Base-by-base conservation (phyloP, 257 asterid genomes). In the Misopates orontium region DNA sequence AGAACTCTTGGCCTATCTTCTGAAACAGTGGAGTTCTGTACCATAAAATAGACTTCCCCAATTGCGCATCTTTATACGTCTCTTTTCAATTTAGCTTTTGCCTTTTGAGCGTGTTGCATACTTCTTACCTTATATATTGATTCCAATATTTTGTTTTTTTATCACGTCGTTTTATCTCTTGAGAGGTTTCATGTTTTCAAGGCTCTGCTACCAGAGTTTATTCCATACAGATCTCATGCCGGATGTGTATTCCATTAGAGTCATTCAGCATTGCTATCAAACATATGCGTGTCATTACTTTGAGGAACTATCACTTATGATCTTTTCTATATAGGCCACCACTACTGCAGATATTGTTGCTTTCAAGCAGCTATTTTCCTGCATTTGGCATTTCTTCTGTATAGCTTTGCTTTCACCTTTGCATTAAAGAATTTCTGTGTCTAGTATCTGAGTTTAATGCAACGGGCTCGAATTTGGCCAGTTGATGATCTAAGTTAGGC, bases 101-200 rank as follows among this genome's bases (percentile, higher is more conserved):
- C 71, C 28, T 72, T 56, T 61, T 61, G 24, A 48, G 41, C 15
- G 56, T 51, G 44, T 28, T 39, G 19, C 28, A 13, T 56, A n/a
- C n/a, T n/a, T 36, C 20, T 21, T 25, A 3, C 11, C n/a, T 48
- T 14, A 19, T 53, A 42, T 14, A 62, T 70, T 49, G 48, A 48
- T 36, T 66, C 62, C 36, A 32, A 47, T 56, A 19, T 48, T 8
- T 47, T 25, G 22, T 18, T 24, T 28, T 7, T 36, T 62, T 44
- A 24, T 66, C 32, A 25, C 31, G 4, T 17, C 62, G 36, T 28
- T 36, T 17, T 39, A 23, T 21, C 48, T 55, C 42, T 40, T 14
- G 40, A 41, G 41, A 13, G 21, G 18, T 20, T 60, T 15, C 42
- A 4, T 36, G 42, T 36, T 36, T 4, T 36, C 1, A 9, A 36